Percentiles rank a stretch among this genome's conserved stretches.
phyloP scores from a whole-genome alignment of 1,284 basidiomycete genomes.

The Ganoderma lingzhi region DNA sequence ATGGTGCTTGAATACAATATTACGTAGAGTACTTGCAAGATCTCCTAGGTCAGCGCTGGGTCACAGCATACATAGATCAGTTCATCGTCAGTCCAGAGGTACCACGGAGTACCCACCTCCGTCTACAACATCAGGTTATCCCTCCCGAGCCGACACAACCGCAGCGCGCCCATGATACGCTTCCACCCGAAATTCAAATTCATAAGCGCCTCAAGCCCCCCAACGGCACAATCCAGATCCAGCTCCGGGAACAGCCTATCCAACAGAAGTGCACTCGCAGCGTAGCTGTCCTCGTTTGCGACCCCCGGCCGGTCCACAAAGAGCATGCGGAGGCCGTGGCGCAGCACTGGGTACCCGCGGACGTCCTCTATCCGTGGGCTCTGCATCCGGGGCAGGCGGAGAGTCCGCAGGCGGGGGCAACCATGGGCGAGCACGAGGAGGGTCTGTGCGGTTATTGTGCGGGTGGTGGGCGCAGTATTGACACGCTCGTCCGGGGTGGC shows the following conservation, averaged over 20 bases:
- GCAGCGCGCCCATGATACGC: background rate
- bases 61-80: background rate
- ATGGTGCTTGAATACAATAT: background rate
- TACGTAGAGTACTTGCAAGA: background rate
- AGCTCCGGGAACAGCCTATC: slow-evolving; percentile 1
- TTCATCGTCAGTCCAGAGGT: background rate
- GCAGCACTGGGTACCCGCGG: background rate
- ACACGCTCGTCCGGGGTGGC: background rate
- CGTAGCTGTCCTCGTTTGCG: background rate
- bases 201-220: background rate
- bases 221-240: background rate
- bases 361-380: background rate
- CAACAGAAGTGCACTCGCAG: background rate
- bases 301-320: background rate
- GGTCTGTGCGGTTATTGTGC: background rate
- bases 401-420: background rate
- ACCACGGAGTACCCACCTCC: background rate
- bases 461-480: background rate
- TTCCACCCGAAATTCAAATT: background rate
- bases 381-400: background rate
- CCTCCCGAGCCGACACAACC: background rate
- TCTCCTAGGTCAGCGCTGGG: background rate
- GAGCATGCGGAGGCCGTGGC: background rate
- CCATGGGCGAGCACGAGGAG: background rate
- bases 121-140: background rate